phyloP scores from a whole-genome alignment of 495 filamentous ascomycete genomes.

The Penicillium psychrofluorescens region DNA sequence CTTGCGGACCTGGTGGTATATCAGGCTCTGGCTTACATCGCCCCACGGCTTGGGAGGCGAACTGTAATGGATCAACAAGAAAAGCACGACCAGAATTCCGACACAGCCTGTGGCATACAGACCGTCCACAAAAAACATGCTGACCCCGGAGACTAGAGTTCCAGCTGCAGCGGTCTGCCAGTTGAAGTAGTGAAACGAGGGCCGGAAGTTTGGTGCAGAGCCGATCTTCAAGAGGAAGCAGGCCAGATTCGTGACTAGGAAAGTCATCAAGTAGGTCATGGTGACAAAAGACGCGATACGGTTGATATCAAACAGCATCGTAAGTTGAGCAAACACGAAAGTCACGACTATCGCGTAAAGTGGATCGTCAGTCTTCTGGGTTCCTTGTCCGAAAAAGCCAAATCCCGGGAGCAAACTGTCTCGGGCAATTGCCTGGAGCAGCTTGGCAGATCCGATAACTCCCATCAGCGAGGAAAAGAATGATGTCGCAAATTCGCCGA shows the following conservation, averaged over 20 bases:
- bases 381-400: conserved; percentile 68
- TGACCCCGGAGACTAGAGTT: conserved; percentile 62
- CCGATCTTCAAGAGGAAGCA: conserved; percentile 84
- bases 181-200: conserved; percentile 82
- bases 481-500: conserved; percentile 74
- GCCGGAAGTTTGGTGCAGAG: conserved; percentile 88
- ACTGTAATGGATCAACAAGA: conserved; percentile 77
- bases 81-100: conserved; percentile 63
- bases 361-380: conserved; percentile 67
- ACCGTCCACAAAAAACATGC: conserved; percentile 88
- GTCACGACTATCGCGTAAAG: conserved; percentile 71
- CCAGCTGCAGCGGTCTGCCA: conserved; percentile 75
- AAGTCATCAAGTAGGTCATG: conserved; percentile 76
- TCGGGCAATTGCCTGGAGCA: conserved; percentile 75
- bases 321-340: conserved; percentile 67
- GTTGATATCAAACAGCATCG: conserved; percentile 80
- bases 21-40: conserved; percentile 81
- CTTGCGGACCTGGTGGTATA: conserved; percentile 88
- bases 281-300: conserved; percentile 83
- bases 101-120: conserved; percentile 73
- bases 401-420: conserved; percentile 75
- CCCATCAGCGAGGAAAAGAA: conserved; percentile 87
- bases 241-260: conserved; percentile 64
- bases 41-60: conserved; percentile 85
- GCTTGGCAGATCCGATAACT: conserved; percentile 80